Evolutionary conservation across 116 monocot species (phyloP).

Genomic region (Iris pallida): DNA sequence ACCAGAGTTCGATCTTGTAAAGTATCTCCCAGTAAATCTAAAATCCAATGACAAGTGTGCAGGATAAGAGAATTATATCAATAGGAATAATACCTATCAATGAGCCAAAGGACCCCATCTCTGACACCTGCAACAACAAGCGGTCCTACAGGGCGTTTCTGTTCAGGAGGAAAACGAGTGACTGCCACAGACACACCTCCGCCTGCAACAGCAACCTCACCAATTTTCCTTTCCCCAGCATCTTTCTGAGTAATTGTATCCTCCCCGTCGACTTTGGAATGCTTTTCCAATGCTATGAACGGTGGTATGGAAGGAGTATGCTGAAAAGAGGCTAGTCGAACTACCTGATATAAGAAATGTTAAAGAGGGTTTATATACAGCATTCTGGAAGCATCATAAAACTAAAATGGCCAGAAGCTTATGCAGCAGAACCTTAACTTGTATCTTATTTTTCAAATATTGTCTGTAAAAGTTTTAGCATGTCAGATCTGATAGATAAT

Average conservation of each 20-base stretch:
- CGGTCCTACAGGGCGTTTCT: constrained; percentile 92
- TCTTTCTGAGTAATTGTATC: constrained; percentile 45
- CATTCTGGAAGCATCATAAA: background rate
- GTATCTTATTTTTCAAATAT: too few species aligned
- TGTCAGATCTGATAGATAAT: background rate
- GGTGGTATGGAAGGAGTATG: constrained; percentile 98
- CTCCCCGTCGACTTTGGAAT: constrained; percentile 79
- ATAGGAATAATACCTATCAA: constrained; percentile 99
- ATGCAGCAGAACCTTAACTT: background rate
- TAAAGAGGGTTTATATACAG: background rate
- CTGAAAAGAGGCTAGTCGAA: constrained; percentile 94
- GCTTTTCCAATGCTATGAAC: constrained; percentile 80
- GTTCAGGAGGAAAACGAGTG: constrained; percentile 92
- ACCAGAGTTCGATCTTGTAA: too few species aligned
- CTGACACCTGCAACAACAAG: constrained; percentile 93
- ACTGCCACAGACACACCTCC: constrained; percentile 97
- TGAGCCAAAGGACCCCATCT: constrained; percentile 96
- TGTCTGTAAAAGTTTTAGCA: background rate
- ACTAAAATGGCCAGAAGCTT: too few species aligned
- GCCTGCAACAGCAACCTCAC: constrained; percentile 96
- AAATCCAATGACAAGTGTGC: too few species aligned
- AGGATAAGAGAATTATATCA: too few species aligned
- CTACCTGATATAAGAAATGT: constrained; percentile 53
- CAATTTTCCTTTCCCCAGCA: constrained; percentile 62
- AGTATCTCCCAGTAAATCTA: too few species aligned